Evolutionary conservation across 805 yeast genomes (phyloP).

Genomic region (Metschnikowia proteae): DNA sequence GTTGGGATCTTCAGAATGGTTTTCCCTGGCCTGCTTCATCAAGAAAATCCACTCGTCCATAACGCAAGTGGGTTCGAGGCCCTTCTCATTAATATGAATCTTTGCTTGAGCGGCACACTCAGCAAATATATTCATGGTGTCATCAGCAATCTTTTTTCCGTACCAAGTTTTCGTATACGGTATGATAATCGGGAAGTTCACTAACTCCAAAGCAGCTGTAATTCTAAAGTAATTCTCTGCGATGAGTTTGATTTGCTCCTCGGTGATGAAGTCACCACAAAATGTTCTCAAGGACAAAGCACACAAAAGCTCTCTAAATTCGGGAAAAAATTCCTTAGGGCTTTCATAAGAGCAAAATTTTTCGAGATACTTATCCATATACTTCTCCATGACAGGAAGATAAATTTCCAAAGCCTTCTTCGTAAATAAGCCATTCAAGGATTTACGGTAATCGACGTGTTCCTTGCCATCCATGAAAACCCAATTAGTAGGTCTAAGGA

Average conservation of each 20-base stretch:
- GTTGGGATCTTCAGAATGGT: slow-evolving; percentile 47
- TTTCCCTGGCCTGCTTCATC: slow-evolving; percentile 70
- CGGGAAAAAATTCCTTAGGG: slow-evolving; percentile 80
- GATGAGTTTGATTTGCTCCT: slow-evolving; percentile 79
- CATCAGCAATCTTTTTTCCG: slow-evolving; percentile 89
- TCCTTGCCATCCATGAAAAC: slow-evolving; percentile 95
- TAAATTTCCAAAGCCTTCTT: slow-evolving; percentile 77
- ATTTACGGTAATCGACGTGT: slow-evolving; percentile 88
- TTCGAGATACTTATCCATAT: slow-evolving; percentile 79
- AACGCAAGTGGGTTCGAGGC: slow-evolving; percentile 80
- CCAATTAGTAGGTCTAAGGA: slow-evolving; percentile 95
- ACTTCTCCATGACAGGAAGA: slow-evolving; percentile 76
- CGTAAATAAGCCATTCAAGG: slow-evolving; percentile 86
- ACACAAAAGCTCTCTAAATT: slow-evolving; percentile 93
- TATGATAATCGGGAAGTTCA: slow-evolving; percentile 93
- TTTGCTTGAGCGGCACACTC: slow-evolving; percentile 86
- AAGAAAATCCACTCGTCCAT: slow-evolving; percentile 93
- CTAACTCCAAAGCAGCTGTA: slow-evolving; percentile 95
- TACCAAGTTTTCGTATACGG: slow-evolving; percentile 98
- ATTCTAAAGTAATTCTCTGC: slow-evolving; percentile 91
- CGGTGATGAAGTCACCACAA: slow-evolving; percentile 93
- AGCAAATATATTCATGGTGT: slow-evolving; percentile 89
- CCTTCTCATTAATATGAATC: slow-evolving; percentile 61
- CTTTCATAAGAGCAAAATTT: slow-evolving; percentile 60
- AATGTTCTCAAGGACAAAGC: slow-evolving; percentile 90